Conservation (phyloP, 352 stramenopile genomes). For the Globisporangium lucens region DNA sequence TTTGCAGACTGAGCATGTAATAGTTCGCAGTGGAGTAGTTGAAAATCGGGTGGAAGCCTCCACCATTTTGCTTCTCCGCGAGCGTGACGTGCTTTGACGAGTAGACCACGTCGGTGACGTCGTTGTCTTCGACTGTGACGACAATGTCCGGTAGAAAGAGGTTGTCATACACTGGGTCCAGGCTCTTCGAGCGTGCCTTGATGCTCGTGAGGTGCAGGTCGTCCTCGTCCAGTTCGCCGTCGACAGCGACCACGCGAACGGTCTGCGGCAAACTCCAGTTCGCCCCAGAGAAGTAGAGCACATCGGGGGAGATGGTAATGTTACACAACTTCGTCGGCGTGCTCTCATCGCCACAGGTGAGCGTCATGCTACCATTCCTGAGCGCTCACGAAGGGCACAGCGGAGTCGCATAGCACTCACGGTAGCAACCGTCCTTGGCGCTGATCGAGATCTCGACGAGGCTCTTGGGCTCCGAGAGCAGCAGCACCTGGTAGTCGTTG, state of each 20-base stretch:
- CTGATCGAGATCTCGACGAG: conserved; percentile 45
- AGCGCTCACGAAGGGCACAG: conserved; percentile 33
- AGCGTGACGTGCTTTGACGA: conserved; percentile 41
- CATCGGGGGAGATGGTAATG: conserved; percentile 47
- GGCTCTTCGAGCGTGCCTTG: conserved; percentile 33
- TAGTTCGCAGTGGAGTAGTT: conserved; percentile 24
- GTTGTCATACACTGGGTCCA: conserved; percentile 55
- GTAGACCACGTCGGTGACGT: conserved; percentile 43
- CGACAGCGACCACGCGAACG: conserved; percentile 62
- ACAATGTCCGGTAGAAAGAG: conserved; percentile 60
- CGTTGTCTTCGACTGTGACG: conserved; percentile 70
- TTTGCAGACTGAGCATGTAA: conserved; percentile 51
- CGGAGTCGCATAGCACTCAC: conserved; percentile 29
- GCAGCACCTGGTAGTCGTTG: conserved; percentile 71
- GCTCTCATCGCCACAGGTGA: conserved; percentile 12
- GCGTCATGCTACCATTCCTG: conserved; percentile 3
- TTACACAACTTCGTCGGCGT: conserved; percentile 49
- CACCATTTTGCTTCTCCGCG: conserved; percentile 28
- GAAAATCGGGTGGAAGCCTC: not conserved
- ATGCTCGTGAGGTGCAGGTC: conserved; percentile 65
- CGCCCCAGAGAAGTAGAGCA: conserved; percentile 40
- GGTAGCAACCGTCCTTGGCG: conserved; percentile 56
- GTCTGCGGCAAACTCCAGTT: conserved; percentile 69
- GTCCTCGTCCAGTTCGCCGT: conserved; percentile 66
- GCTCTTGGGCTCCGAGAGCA: conserved; percentile 60